Conservation (phyloP, 768 basidiomycete genomes). For the Arthromyces matolae region DNA sequence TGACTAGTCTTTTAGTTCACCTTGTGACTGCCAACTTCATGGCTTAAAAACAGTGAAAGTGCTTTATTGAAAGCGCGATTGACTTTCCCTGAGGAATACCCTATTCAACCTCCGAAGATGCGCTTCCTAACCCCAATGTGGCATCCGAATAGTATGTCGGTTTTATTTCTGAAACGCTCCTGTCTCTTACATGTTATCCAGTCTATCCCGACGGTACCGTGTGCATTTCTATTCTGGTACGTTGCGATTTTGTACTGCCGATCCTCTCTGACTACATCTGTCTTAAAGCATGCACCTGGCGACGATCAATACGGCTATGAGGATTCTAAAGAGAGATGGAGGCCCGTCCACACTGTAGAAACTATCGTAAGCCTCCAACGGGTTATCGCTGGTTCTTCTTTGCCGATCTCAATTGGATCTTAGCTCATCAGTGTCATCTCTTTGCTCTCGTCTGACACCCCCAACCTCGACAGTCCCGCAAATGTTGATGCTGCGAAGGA, state of each 20-base stretch:
- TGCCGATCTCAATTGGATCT: conserved; percentile 7
- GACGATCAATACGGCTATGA: conserved; percentile 98
- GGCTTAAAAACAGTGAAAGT: conserved; percentile 67
- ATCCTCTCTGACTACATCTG: conserved; percentile 7
- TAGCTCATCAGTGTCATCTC: conserved; percentile 97
- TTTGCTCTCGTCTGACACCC: conserved; percentile 85
- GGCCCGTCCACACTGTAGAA: conserved; percentile 96
- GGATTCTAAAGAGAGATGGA: conserved; percentile 94
- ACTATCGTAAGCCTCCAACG: conserved; percentile 68
- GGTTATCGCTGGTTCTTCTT: background rate
- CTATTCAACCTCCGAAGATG: conserved; percentile 92
- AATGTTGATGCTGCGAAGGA: conserved; percentile 96
- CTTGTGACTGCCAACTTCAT: conserved; percentile 10
- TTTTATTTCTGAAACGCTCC: background rate
- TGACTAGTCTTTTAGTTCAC: conserved; percentile 18
- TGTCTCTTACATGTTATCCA: conserved; percentile 28
- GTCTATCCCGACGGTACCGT: conserved; percentile 92
- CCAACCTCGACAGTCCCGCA: conserved; percentile 90
- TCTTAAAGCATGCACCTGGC: conserved; percentile 80
- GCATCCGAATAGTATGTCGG: conserved; percentile 88
- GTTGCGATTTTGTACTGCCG: conserved; percentile 18
- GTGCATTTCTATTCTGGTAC: conserved; percentile 91
- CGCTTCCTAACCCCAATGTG: conserved; percentile 93
- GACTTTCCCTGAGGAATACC: conserved; percentile 87
- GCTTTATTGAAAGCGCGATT: conserved; percentile 92